Evolutionary conservation across 2,329 filamentous ascomycete species (phyloP), one percentile per base, ranked within the genome.

Genomic region (Bipolaris zeicola): DNA sequence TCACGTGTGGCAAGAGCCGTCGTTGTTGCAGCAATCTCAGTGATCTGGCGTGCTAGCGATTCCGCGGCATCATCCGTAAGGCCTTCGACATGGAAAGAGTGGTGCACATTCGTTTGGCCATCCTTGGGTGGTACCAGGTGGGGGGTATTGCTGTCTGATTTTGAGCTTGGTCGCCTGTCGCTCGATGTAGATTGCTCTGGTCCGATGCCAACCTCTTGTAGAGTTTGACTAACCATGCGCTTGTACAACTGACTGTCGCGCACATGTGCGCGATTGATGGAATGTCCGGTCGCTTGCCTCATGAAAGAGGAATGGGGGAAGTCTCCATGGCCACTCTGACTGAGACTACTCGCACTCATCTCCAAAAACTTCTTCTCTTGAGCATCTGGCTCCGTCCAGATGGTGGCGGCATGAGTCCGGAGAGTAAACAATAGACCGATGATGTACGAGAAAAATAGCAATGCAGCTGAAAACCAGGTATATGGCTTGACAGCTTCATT

Each of bases 381-480:
- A 42, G 65, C 66, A 53, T 82, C 81, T 1, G 77, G 67, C 62
- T 97, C 93, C 7, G 92, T 95, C 95, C 95, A 99, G 64, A 99
- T 99, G 43, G 97, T 90, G 4, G 96, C 93, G 3, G 95, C 95
- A 73, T 99, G 95, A 0, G 95, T 99, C 62, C 95, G 86, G 18
- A 99, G 84, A 0, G 95, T 99, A 77, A 99, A 99, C 83, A 95
- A 91, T 13, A 99, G 82, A 22, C 95, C 95, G 58, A 98, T 95
- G 34, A 95, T 82, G 73, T 99, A 99, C 1, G 93, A 96, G 26
- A 96, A 80, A 78, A 99, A 98, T 13, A 99, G 82, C 70, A 96
- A 83, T 3, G 88, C 78, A 0, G 95, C 92, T 4, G 92, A 89
- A 70, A 96, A 86, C 82, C 93, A 97, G 69, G 91, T 96, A 76